Conservation (phyloP, 2,329 filamentous ascomycete genomes). For the Stagonosporopsis cucurbitacearum region DNA sequence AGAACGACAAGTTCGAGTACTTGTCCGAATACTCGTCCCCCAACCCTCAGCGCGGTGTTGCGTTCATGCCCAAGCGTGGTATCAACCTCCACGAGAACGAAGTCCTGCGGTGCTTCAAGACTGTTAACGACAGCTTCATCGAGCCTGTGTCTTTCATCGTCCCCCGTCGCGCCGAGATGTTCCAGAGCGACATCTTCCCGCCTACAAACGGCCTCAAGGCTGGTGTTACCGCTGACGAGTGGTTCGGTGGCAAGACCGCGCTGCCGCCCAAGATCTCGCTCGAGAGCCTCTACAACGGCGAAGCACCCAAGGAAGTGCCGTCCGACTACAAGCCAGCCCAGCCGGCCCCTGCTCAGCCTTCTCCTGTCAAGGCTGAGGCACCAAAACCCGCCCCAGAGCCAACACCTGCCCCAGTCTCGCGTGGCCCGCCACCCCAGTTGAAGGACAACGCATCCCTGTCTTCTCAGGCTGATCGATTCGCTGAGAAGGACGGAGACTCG, state of each 20-base stretch:
- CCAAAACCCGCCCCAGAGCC: slow-evolving; percentile 54
- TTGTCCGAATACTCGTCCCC: slow-evolving; percentile 96
- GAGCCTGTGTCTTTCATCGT: slow-evolving; percentile 98
- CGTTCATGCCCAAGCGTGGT: slow-evolving; percentile 92
- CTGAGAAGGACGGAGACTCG: slow-evolving; percentile 72
- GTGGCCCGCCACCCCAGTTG: slow-evolving; percentile 70
- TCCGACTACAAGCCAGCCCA: slow-evolving; percentile 68
- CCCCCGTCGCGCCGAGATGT: slow-evolving; percentile 87
- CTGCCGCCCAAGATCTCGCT: slow-evolving; percentile 92
- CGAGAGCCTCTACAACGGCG: slow-evolving; percentile 88
- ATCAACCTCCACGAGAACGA: slow-evolving; percentile 98
- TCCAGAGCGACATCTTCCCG: slow-evolving; percentile 97
- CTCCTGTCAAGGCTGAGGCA: slow-evolving; percentile 61
- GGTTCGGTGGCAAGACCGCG: slow-evolving; percentile 83
- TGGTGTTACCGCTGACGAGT: slow-evolving; percentile 79
- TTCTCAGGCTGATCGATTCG: slow-evolving; percentile 83
- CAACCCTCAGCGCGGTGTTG: slow-evolving; percentile 92
- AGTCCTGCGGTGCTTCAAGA: slow-evolving; percentile 90
- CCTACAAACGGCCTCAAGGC: slow-evolving; percentile 81
- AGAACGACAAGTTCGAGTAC: slow-evolving; percentile 98
- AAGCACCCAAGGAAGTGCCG: slow-evolving; percentile 77
- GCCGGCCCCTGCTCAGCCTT: slow-evolving; percentile 46
- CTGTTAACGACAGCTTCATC: slow-evolving; percentile 90
- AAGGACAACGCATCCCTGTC: slow-evolving; percentile 87
- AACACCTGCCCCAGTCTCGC: slow-evolving; percentile 56